Base-by-base conservation (phyloP, 2,329 filamentous ascomycete species). In the Fusarium sp. region DNA sequence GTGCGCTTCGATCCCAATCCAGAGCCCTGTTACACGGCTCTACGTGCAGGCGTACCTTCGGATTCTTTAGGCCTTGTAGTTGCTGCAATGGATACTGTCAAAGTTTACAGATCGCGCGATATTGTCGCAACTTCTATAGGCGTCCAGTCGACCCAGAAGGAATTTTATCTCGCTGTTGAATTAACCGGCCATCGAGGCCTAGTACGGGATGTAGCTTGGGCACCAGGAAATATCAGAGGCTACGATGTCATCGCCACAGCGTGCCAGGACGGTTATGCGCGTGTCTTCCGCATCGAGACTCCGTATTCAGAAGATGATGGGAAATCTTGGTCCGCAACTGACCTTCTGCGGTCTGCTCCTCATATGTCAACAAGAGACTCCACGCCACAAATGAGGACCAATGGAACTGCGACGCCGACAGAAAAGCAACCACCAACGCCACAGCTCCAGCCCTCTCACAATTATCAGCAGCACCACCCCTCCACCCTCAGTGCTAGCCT, bases 221-320 rank as follows among this genome's bases (percentile, higher is more conserved):
- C 95, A 1, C 92, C 94, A 47, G 95, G 94, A 14, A 96, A 94
- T 68, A 93, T 96, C 73, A 84, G 94, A 39, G 95, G 95, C 2
- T 95, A 93, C 77, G 96, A 99, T 77, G 86, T 95, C 58, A 87
- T 98, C 71, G 96, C 95, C 4, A 96, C 94, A 7, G 95, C 94
- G 4, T 96, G 93, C 76, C 96, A 96, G 78, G 96, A 99, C 76
- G 95, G 96, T 4, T 90, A 89, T 71, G 89, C 97, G 40, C 87
- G 95, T 40, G 91, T 99, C n/a, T 97, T 96, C 75, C 89, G 95
- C 72, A 78, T 97, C 19, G 88, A 90, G 35, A 91, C 91, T 0
- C 84, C 86, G 1, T 80, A 79, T 63, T 77, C 72, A 66, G 80
- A 75, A 64, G 81, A 78, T 63, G 85, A 80, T 71, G 85, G 77